phyloP scores from a whole-genome alignment of 352 stramenopile genomes.

The Pilasporangium apinafurcum region DNA sequence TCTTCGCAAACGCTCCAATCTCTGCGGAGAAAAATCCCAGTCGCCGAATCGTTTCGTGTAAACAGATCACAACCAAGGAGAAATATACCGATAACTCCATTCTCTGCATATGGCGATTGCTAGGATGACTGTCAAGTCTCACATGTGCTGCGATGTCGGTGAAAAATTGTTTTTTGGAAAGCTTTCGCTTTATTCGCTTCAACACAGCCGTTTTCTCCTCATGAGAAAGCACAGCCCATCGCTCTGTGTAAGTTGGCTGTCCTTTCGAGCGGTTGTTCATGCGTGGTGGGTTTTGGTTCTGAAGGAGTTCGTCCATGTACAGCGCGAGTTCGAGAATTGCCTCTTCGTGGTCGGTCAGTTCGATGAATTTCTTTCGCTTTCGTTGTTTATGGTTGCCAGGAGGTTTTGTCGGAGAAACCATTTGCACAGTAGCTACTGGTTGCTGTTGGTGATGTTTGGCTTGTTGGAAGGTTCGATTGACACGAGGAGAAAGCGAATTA shows the following conservation, averaged over 20 bases:
- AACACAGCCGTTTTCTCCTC: background rate
- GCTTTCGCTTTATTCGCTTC: no score
- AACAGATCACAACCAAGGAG: constrained; percentile 22
- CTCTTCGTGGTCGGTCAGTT: constrained; percentile 39
- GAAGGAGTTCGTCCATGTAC: constrained; percentile 20
- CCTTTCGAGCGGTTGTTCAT: background rate
- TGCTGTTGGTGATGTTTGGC: background rate
- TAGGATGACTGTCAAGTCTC: background rate
- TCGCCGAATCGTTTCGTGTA: constrained; percentile 25
- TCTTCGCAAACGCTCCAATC: constrained; percentile 20
- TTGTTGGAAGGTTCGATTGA: background rate
- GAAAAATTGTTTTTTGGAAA: background rate
- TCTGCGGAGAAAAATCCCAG: constrained; percentile 27
- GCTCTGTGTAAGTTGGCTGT: no score
- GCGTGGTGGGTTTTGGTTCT: background rate
- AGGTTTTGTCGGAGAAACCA: background rate
- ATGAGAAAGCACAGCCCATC: no score
- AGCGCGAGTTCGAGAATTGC: constrained; percentile 26
- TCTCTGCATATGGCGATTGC: constrained; percentile 1
- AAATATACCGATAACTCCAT: constrained; percentile 15
- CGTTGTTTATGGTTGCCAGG: background rate
- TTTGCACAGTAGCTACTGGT: background rate
- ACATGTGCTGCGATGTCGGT: background rate
- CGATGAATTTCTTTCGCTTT: constrained; percentile 18
- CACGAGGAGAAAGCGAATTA: constrained; percentile 1